Evolutionary conservation across 2,329 filamentous ascomycete genomes (phyloP).

Genomic region (Phaeosphaeriaceae sp.): DNA sequence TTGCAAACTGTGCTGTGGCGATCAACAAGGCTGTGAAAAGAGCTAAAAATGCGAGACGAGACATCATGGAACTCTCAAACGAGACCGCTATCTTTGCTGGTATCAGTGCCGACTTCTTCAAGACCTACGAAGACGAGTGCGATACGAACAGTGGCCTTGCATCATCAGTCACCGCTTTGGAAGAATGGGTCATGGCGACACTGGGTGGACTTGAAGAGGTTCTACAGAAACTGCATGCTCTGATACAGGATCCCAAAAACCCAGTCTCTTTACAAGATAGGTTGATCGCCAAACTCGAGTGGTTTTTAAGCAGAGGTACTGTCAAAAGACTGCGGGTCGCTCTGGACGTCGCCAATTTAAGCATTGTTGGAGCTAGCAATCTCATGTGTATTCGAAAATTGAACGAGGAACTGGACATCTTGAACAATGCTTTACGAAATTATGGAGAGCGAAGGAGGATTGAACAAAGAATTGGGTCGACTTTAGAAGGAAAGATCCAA

Average conservation of each 20-base stretch:
- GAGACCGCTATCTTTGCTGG: constrained; percentile 4
- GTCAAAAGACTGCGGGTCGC: background rate
- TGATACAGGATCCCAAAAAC: background rate
- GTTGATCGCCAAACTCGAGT: background rate
- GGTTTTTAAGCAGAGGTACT: background rate
- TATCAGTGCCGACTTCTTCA: background rate
- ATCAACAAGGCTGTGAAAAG: background rate
- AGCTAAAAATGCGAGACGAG: background rate
- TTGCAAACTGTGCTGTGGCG: background rate
- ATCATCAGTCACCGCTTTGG: background rate
- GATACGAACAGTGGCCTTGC: background rate
- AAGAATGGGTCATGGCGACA: background rate
- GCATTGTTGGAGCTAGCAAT: background rate
- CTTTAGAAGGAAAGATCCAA: background rate
- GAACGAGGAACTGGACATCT: background rate
- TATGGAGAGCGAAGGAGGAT: background rate
- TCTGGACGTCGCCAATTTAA: background rate
- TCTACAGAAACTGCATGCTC: background rate
- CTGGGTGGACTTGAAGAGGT: background rate
- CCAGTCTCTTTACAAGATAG: background rate
- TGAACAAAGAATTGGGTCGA: background rate
- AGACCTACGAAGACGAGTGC: background rate
- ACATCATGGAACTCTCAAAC: background rate
- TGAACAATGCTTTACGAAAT: background rate
- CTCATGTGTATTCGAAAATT: background rate